Base-by-base conservation (phyloP, 2,329 filamentous ascomycete genomes). In the Phialemonium atrogriseum region DNA sequence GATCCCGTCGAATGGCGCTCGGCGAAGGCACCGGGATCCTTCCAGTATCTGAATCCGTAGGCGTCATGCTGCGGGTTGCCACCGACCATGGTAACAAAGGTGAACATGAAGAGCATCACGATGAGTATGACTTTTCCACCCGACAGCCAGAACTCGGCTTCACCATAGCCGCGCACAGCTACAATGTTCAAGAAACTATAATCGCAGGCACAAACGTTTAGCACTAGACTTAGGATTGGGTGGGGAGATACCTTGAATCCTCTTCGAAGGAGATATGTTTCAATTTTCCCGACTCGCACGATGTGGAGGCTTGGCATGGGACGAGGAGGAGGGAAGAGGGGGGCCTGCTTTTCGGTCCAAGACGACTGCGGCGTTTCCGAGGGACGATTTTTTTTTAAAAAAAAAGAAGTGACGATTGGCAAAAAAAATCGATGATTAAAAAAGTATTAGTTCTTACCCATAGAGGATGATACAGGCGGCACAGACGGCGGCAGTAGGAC, bases 71-170 rank as follows among this genome's bases (percentile, higher is more conserved):
- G 52, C 0, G 86, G 86, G 43, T 89, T 91, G 3, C 82, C 86
- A 7, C 85, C 86, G 1, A 91, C 60, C 79, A 91, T 89, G 41
- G 77, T 75, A 41, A 93, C 68, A 48, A 94, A 85, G 3, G 85
- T 89, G 59, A 84, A 88, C 40, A 76, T 46, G 43, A 88, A 70
- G 30, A 89, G 65, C 1, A 74, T 80, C 21, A 86, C 56, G 37
- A 84, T 83, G 30, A 87, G 66, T 3, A 87, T 44, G 3, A 86
- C 70, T 51, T 87, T 86, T 33, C 78, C 78, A 3, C 84, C 52
- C 3, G 84, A 77, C 13, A 79, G 73, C 69, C 70, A 75, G 48
- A 93, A 91, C 50, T 91, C 84, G 1, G 77, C 72, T 55, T 86
- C 81, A 26, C 82, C 82, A 36, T 84, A 87, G 66, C 70, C 84